A percentile compares a stretch with the other conserved stretches of the same genome.
Conservation (phyloP, 2,329 filamentous ascomycete genomes). For the Trichoderma sp. region DNA sequence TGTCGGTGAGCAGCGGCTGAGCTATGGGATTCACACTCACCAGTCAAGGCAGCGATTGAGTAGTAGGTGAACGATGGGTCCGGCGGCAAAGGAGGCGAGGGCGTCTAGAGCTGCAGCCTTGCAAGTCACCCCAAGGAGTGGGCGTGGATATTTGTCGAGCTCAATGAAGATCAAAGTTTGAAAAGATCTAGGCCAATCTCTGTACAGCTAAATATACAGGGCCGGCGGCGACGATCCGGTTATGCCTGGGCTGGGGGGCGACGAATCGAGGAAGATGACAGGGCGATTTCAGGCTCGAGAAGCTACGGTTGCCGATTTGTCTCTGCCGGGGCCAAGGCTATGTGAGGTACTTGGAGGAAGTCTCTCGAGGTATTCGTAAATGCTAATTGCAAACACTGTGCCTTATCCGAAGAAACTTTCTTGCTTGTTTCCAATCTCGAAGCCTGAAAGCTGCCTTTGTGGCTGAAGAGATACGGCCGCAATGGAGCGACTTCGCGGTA, state of each 20-base stretch:
- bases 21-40: conserved; percentile 3
- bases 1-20: conserved; percentile 5
- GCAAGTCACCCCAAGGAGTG: background rate
- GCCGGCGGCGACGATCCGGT: background rate
- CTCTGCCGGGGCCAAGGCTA: background rate
- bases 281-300: background rate
- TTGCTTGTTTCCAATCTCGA: background rate
- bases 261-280: background rate
- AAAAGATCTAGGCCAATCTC: background rate
- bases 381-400: background rate
- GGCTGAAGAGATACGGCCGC: background rate
- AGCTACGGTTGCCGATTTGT: conserved; percentile 10
- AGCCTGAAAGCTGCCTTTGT: background rate
- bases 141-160: background rate
- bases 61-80: background rate
- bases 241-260: background rate
- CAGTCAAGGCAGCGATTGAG: background rate
- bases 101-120: conserved; percentile 10
- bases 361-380: background rate
- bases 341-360: background rate
- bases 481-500: background rate
- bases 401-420: background rate
- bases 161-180: background rate
- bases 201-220: conserved; percentile 1
- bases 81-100: conserved; percentile 10